These are phyloP conservation scores for Pseudozyma sp. DNA, from an alignment of 1,284 basidiomycete species.

Conservation along the genomic window DNA sequence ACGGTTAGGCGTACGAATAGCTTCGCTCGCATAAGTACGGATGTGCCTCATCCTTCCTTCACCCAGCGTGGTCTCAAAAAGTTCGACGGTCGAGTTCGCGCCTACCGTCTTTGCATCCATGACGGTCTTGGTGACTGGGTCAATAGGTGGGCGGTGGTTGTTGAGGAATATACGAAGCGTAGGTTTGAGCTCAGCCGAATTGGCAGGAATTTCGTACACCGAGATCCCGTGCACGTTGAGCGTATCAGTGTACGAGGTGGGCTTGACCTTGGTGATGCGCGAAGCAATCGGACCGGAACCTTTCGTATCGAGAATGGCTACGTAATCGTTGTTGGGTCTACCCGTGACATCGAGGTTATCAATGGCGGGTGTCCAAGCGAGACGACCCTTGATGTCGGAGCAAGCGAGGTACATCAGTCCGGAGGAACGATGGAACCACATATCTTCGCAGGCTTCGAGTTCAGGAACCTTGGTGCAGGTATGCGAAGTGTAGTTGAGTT, in stretches of 20 bases:
- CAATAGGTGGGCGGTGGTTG: constrained; percentile 58
- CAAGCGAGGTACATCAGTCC: constrained; percentile 80
- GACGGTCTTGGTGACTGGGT: constrained; percentile 24
- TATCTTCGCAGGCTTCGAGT: constrained; percentile 52
- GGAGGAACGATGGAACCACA: constrained; percentile 67
- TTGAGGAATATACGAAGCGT: constrained; percentile 57
- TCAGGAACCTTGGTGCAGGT: constrained; percentile 43
- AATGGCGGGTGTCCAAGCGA: constrained; percentile 74
- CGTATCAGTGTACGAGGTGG: constrained; percentile 70
- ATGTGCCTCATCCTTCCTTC: constrained; percentile 73
- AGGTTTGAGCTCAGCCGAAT: constrained; percentile 36
- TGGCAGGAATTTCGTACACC: constrained; percentile 69
- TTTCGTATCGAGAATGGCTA: constrained; percentile 76
- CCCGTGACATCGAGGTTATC: constrained; percentile 43
- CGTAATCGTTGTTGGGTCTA: constrained; percentile 62
- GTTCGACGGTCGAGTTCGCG: constrained; percentile 79
- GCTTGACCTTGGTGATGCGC: constrained; percentile 72
- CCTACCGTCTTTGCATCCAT: constrained; percentile 71
- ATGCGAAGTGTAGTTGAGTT: constrained; percentile 40
- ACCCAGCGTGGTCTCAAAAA: constrained; percentile 75
- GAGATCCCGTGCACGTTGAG: constrained; percentile 80
- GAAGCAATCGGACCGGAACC: constrained; percentile 71
- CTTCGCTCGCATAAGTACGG: constrained; percentile 74
- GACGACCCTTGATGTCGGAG: constrained; percentile 73
- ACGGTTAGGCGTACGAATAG: constrained; percentile 78